Conservation (phyloP, 805 yeast genomes). For the Komagataella mondaviorum region DNA sequence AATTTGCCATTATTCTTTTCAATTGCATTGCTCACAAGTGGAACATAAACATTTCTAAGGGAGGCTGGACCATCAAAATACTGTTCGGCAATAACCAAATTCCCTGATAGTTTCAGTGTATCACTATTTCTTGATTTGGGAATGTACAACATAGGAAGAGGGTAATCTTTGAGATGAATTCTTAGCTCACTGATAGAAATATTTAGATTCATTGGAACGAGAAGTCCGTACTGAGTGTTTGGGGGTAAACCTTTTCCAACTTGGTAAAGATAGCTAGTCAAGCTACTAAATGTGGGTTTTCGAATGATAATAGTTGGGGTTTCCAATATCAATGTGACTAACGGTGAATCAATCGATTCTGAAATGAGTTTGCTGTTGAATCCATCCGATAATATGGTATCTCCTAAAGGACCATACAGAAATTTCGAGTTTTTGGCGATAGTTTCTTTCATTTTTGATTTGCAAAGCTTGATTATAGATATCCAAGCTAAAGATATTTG, state of each 20-base stretch:
- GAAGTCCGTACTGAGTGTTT: conserved; percentile 52
- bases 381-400: conserved; percentile 19
- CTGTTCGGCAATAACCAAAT: conserved; percentile 57
- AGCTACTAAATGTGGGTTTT: conserved; percentile 31
- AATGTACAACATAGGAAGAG: conserved; percentile 66
- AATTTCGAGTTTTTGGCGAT: conserved; percentile 24
- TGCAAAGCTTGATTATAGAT: conserved; percentile 37
- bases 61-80: conserved; percentile 35
- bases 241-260: conserved; percentile 77
- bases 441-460: conserved; percentile 23
- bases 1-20: conserved; percentile 22
- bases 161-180: conserved; percentile 72
- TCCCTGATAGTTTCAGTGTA: conserved; percentile 36
- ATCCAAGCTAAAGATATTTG: conserved; percentile 52
- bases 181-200: conserved; percentile 47
- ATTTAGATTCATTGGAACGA: conserved; percentile 51
- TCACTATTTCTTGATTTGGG: conserved; percentile 24
- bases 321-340: conserved; percentile 32
- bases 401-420: conserved; percentile 25
- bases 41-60: conserved; percentile 47
- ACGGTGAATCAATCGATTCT: conserved; percentile 32
- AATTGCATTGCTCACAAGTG: conserved; percentile 35
- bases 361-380: conserved; percentile 33
- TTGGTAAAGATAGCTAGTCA: conserved; percentile 50
- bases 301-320: conserved; percentile 30